A percentile compares a stretch with the other conserved stretches of the same genome.
phyloP scores from a whole-genome alignment of 1,139 yeast species.

The Candida sp. region DNA sequence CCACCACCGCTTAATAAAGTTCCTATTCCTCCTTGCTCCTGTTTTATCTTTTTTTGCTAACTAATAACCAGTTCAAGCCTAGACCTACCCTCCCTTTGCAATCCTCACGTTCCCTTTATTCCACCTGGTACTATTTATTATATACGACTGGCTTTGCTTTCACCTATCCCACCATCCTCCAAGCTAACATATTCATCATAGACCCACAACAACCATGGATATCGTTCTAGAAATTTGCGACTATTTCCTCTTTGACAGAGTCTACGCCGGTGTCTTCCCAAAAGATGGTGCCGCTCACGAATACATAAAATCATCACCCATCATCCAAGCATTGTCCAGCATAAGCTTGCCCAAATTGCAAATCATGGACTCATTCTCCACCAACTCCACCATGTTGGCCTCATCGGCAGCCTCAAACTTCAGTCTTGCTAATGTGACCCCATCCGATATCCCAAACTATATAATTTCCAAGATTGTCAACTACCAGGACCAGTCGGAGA shows the following conservation, averaged over 20 bases:
- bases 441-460: constrained; percentile 14
- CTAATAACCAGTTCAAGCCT: no score
- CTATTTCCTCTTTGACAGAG: constrained; percentile 69
- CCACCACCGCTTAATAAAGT: neutral
- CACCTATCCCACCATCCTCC: neutral
- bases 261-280: constrained; percentile 60
- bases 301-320: constrained; percentile 12
- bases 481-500: constrained; percentile 36
- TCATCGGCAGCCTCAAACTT: constrained; percentile 3
- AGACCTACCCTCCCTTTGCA: neutral
- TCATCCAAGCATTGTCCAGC: constrained; percentile 7
- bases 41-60: neutral
- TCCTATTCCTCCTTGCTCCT: neutral
- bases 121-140: neutral
- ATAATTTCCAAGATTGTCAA: constrained; percentile 20
- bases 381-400: constrained; percentile 6
- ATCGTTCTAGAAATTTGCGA: constrained; percentile 82
- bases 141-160: neutral
- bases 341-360: constrained; percentile 5
- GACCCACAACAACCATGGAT: constrained; percentile 61
- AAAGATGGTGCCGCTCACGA: constrained; percentile 29
- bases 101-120: neutral
- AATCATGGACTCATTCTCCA: constrained; percentile 5
- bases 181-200: neutral
- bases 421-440: constrained; percentile 13